Evolutionary conservation across 108 stramenopile genomes (phyloP).

Genomic region (Skeletonema costatum): DNA sequence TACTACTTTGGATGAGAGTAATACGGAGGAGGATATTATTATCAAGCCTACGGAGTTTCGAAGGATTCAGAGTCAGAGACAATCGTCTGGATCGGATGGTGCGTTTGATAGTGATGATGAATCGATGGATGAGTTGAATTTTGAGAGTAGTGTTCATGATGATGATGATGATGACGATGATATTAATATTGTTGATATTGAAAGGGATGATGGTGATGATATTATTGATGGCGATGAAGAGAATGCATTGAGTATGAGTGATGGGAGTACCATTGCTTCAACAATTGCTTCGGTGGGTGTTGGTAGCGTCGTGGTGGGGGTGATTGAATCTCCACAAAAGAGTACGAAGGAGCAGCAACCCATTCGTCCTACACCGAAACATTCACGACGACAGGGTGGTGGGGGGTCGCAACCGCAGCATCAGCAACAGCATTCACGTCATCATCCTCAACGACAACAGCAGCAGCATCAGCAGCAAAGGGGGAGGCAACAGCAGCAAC

Average conservation of each 20-base stretch:
- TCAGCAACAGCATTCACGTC: not conserved
- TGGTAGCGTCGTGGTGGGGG: not conserved
- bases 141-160: constrained; percentile 8
- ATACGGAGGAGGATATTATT: not conserved
- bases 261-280: not conserved
- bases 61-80: constrained; percentile 24
- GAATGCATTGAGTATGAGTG: not conserved
- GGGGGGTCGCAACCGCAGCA: too few relatives aligned
- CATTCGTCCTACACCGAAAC: not conserved
- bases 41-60: constrained; percentile 9
- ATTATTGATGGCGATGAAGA: not conserved
- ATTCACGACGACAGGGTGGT: too few relatives aligned
- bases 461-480: not conserved
- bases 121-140: constrained; percentile 20
- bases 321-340: not conserved
- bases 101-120: constrained; percentile 32
- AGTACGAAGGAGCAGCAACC: not conserved
- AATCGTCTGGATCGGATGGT: not conserved
- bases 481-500: not conserved
- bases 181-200: not conserved
- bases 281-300: not conserved
- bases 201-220: not conserved
- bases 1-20: not conserved
- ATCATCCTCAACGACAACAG: not conserved
- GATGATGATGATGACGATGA: not conserved